phyloP scores from a whole-genome alignment of 352 stramenopile genomes.

The Globisporangium spiculum region DNA sequence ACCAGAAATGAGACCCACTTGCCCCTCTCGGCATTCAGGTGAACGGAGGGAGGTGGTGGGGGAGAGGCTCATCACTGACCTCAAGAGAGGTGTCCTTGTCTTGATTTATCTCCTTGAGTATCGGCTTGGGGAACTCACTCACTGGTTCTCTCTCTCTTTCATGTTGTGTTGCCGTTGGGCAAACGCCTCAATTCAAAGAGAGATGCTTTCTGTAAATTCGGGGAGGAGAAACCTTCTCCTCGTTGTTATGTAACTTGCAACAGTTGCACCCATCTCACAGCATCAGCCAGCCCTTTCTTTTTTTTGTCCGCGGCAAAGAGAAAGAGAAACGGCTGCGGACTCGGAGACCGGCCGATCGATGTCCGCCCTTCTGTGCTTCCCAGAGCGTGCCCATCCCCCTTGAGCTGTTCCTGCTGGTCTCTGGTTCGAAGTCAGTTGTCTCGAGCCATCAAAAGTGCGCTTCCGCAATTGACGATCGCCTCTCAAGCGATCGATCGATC shows the following conservation, averaged over 20 bases:
- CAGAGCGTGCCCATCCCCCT: background rate
- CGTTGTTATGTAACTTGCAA: background rate
- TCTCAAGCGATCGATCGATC: background rate
- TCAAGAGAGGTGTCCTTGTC: background rate
- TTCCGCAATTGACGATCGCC: background rate
- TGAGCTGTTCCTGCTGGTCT: background rate
- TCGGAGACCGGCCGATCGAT: background rate
- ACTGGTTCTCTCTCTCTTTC: background rate
- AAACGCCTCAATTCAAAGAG: background rate
- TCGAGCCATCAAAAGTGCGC: background rate
- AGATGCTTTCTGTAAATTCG: constrained; percentile 1
- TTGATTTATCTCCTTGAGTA: background rate
- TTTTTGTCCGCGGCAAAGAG: background rate
- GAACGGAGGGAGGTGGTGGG: background rate
- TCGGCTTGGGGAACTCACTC: no score
- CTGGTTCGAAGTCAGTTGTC: background rate
- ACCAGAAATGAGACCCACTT: background rate
- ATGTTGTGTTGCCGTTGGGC: background rate
- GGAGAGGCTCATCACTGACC: background rate
- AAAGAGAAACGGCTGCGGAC: background rate
- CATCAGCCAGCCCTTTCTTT: background rate
- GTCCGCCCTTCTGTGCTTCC: background rate
- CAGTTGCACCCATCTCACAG: background rate
- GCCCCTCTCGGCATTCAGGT: background rate
- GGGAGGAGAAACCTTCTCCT: background rate